phyloP scores from a whole-genome alignment of 495 filamentous ascomycete species.

The Penicillium manginii region DNA sequence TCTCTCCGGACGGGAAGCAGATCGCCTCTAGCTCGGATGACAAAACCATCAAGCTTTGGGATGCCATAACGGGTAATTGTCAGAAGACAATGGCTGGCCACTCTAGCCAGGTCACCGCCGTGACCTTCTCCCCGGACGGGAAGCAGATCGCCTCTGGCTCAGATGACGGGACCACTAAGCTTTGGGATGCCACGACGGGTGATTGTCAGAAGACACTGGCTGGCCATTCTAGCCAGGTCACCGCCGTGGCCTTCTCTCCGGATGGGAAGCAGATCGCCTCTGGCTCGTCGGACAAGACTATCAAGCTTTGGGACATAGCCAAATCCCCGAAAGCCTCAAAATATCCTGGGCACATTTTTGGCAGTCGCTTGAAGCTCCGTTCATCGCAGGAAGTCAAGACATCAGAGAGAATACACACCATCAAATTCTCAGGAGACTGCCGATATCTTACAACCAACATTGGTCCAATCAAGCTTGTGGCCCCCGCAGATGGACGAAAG shows the following conservation, averaged over 20 bases:
- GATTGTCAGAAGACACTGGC: too few species aligned
- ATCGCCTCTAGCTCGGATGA: conserved; percentile 22
- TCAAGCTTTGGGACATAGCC: conserved; percentile 36
- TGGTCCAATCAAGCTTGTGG: not conserved
- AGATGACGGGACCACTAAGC: conserved; percentile 31
- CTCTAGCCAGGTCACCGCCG: conserved; percentile 1
- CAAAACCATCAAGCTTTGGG: conserved; percentile 43
- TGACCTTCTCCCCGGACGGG: conserved; percentile 6
- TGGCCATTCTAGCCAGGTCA: not conserved
- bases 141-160: conserved; percentile 22
- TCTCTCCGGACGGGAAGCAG: conserved; percentile 4
- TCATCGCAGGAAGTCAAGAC: not conserved
- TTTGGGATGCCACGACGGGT: too few species aligned
- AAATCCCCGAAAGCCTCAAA: not conserved
- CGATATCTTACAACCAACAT: not conserved
- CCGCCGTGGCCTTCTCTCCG: conserved; percentile 5
- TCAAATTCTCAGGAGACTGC: not conserved
- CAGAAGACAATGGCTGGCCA: too few species aligned
- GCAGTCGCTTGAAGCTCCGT: not conserved
- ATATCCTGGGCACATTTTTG: not conserved
- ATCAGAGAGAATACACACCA: not conserved
- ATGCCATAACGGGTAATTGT: not conserved
- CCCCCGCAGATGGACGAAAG: not conserved
- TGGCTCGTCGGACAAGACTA: conserved; percentile 32
- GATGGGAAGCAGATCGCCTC: conserved; percentile 12